Base-by-base conservation (phyloP, 2,329 filamentous ascomycete genomes). In the Rhytidhysteron rufulum region DNA sequence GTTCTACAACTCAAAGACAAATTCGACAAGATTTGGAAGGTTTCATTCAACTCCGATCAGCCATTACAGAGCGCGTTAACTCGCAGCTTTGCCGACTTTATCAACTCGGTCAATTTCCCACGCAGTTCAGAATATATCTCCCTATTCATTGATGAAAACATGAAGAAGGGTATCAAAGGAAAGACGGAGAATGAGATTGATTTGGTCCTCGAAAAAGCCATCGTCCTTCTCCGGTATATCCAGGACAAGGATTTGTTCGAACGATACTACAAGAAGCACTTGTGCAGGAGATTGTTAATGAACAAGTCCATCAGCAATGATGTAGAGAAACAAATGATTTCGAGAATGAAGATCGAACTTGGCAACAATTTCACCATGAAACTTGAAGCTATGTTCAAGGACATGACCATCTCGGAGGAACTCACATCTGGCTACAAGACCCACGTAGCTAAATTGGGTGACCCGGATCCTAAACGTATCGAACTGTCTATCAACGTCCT, bases 321-420 rank as follows among this genome's bases (percentile, higher is more conserved):
- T 56, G 88, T 89, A 1, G 93, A 98, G 68, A 90, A 91, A 62
- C 85, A 93, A 57, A 94, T 98, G 80, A 93, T 98, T 38, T 85
- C 84, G 0, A 86, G 91, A 48, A 96, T 98, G 89, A 97, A 96
- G 75, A 81, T 93, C 58, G 91, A 96, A 63, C 81, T 97, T 38
- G 93, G 93, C 29, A 95, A 94, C 62, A 84, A 89, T 51, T 97
- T 97, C 62, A 97, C 93, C 0, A 74, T 81, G 57, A 95, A 94
- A 62, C 80, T 98, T 32, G 93, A 98, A 60, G 86, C 89, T 49
- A 97, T 98, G 89, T 96, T 98, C 72, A 90, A 89, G 67, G 93
- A 98, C 58, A 90, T 97, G 79, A 81, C 84, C 13, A 82, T 90
- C 10, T 96, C 90, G 0, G 82, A 85, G 40, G 91, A 95, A 49